Evolutionary conservation across 2,329 filamentous ascomycete genomes (phyloP), one percentile per base, ranked within the genome.

Genomic region (Ophiostoma populinum): DNA sequence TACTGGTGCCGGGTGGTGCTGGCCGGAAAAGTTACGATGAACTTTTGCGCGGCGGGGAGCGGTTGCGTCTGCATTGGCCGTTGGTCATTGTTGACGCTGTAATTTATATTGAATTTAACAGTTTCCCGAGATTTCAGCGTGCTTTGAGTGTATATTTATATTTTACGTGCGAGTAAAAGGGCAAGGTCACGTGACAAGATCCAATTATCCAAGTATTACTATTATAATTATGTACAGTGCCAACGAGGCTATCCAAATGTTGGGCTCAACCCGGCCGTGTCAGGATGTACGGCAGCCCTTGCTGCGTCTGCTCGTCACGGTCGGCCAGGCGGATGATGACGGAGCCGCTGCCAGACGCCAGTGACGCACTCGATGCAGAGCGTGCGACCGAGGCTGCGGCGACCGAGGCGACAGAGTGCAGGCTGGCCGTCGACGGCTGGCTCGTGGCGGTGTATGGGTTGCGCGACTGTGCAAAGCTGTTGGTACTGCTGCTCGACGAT

Each of bases 51-150:
- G 32, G 27, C 22, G 20, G 36, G 36, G 37, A 31, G 37, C 33
- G 33, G 37, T 39, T 35, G 37, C 35, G 37, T 29, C 18, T 22
- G 25, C 18, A 10, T 24, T 21, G 26, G 34, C 34, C 19, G 32
- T 18, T 25, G 31, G 35, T 32, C 32, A 24, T 24, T 30, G 32
- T 37, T 26, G 35, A 24, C 19, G 24, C 61, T 71, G 67, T 71
- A 71, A 69, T 69, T 65, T 70, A 69, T 67, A 37, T 35, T 67
- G 56, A 45, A 44, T 63, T 58, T 57, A 62, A 64, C 65, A 66
- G 64, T 44, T 45, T 67, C 62, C 60, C 58, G 51, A 56, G 52
- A 30, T 19, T 19, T 17, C 12, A 12, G 24, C 6, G 11, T 20
- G 2, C 55, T 47, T 47, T 40, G 28, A 12, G n/a, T n/a, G n/a